These are phyloP conservation scores for Lactarius sanguifluus DNA, from an alignment of 768 basidiomycete species.

Conservation along the genomic window DNA sequence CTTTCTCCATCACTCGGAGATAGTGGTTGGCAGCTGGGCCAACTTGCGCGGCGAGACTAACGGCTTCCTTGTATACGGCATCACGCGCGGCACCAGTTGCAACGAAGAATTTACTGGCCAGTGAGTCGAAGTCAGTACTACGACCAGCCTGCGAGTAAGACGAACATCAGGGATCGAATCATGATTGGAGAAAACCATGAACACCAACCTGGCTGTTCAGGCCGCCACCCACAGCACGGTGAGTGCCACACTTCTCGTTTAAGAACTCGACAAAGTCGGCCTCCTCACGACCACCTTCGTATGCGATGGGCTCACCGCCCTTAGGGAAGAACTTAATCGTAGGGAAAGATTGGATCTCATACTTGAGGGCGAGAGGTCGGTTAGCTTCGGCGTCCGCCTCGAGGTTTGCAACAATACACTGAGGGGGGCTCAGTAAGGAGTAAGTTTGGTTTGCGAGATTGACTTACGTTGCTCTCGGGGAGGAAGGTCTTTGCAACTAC, in stretches of 20 bases:
- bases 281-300: slow-evolving; percentile 71
- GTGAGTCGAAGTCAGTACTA: slow-evolving; percentile 66
- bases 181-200: background rate
- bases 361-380: slow-evolving; percentile 64
- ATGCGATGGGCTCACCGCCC: slow-evolving; percentile 56
- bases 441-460: background rate
- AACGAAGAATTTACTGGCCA: slow-evolving; percentile 74
- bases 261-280: slow-evolving; percentile 75
- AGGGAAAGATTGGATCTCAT: slow-evolving; percentile 80
- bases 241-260: slow-evolving; percentile 84
- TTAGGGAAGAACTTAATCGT: slow-evolving; percentile 95
- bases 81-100: slow-evolving; percentile 56
- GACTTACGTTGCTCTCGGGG: slow-evolving; percentile 66
- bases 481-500: slow-evolving; percentile 77
- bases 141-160: slow-evolving; percentile 67
- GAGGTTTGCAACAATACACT: slow-evolving; percentile 90
- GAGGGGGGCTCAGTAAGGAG: slow-evolving; percentile 18
- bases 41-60: slow-evolving; percentile 47
- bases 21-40: slow-evolving; percentile 71
- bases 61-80: slow-evolving; percentile 66
- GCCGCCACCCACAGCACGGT: slow-evolving; percentile 79
- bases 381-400: slow-evolving; percentile 87
- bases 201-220: slow-evolving; percentile 60
- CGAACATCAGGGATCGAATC: background rate
- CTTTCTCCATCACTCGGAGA: slow-evolving; percentile 86